Evolutionary conservation across 352 stramenopile species (phyloP), one percentile per base, ranked within the genome.

Genomic region (Globisporangium barbulae): DNA sequence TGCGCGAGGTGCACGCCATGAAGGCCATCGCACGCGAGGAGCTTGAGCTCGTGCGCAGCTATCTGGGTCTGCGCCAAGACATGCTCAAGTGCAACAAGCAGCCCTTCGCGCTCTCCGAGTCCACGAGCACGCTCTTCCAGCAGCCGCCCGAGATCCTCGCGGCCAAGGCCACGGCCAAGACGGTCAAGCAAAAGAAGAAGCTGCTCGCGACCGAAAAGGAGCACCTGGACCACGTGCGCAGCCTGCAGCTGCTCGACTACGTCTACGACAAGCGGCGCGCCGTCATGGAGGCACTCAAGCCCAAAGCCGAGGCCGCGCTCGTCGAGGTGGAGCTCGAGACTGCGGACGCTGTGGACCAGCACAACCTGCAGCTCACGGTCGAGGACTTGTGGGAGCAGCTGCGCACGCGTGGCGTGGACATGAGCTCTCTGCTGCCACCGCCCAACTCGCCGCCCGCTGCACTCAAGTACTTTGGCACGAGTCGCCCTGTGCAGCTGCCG

Each of bases 241-340:
- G 76, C 56, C 64, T 91, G 48, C 83, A 94, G 64, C 62, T 92
- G 13, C 62, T 89, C 5, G 81, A 92, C 61, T 94, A 89, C 53
- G 81, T 71, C 25, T 89, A 87, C 59, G 81, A 92, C 59, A 83
- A 81, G 41, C 75, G 79, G 41, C 70, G 69, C 2, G 82, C 85
- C 25, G 53, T 87, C 39, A 59, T 77, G 47, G 73, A 87, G 45
- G 70, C 78, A 8, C 52, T 67, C 41, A 75, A 81, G 47, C 81
- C 79, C 47, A 75, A 80, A 52, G 72, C 81, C 12, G 71, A 89
- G 30, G 85, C 81, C 2, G 59, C 78, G 9, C 71, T 92, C 1
- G 59, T 91, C 4, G 62, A 89, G 10, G 50, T 92, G 13, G 66
- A 73, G 6, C 69, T 78, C 9, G 71, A 78, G 5, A 10, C 33